These are phyloP conservation scores for Phytophthora quininea DNA, from an alignment of 352 stramenopile genomes.

Conservation along the genomic window DNA sequence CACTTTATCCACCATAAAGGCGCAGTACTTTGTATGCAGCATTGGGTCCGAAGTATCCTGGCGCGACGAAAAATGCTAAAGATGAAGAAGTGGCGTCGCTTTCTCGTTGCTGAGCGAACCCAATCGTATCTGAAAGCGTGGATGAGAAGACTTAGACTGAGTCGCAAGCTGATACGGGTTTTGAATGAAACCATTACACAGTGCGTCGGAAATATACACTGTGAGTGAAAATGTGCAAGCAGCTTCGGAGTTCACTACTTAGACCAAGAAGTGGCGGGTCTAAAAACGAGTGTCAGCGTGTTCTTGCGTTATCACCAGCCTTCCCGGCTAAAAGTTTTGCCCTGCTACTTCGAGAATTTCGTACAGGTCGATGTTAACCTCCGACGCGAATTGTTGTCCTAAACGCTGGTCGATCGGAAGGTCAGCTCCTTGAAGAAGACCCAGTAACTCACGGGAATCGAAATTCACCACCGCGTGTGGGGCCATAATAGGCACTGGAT, in stretches of 20 bases:
- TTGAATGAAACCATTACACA: conserved; percentile 49
- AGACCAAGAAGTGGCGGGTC: conserved; percentile 34
- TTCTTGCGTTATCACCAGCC: conserved; percentile 29
- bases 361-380: too few relatives aligned
- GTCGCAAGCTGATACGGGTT: conserved; percentile 48
- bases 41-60: conserved; percentile 51
- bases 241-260: conserved; percentile 42
- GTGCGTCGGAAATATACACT: conserved; percentile 61
- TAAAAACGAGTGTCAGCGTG: conserved; percentile 23
- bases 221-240: conserved; percentile 69
- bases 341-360: too few relatives aligned
- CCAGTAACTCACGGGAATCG: too few relatives aligned
- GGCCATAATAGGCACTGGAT: too few relatives aligned
- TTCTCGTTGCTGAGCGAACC: conserved; percentile 49
- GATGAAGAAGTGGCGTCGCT: conserved; percentile 47
- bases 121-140: conserved; percentile 60
- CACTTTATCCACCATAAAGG: conserved; percentile 54
- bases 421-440: too few relatives aligned
- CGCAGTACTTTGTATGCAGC: conserved; percentile 51
- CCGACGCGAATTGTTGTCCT: too few relatives aligned
- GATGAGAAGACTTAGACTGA: conserved; percentile 42
- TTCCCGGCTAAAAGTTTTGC: too few relatives aligned
- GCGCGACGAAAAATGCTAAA: conserved; percentile 49
- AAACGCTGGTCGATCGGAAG: too few relatives aligned
- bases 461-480: too few relatives aligned